Conservation (phyloP, 2,329 filamentous ascomycete genomes). For the Colletotrichum tropicicola region DNA sequence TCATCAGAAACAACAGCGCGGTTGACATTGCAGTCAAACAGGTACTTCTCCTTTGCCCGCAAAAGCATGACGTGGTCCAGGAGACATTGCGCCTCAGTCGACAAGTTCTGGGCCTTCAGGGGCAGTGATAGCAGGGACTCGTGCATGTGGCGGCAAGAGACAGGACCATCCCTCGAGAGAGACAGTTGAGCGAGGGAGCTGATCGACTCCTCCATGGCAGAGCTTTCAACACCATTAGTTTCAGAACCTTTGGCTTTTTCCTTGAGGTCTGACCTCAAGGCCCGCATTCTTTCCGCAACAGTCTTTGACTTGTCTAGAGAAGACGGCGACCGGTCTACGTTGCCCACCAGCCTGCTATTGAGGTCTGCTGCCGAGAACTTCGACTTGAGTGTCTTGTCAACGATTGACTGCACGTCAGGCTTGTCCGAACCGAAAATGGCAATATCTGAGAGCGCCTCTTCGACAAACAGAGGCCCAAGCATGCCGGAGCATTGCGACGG, state of each 20-base stretch:
- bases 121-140: constrained; percentile 61
- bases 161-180: constrained; percentile 44
- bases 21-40: constrained; percentile 73
- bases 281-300: constrained; percentile 58
- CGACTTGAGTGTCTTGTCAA: constrained; percentile 26
- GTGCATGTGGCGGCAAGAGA: constrained; percentile 65
- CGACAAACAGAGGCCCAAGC: constrained; percentile 62
- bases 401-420: constrained; percentile 49
- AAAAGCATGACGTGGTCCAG: constrained; percentile 67
- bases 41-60: constrained; percentile 68
- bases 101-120: constrained; percentile 54
- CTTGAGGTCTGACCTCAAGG: constrained; percentile 45
- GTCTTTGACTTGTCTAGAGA: constrained; percentile 51
- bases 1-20: constrained; percentile 74
- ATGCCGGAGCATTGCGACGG: constrained; percentile 60
- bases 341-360: constrained; percentile 4
- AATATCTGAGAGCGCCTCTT: constrained; percentile 61
- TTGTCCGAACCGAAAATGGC: constrained; percentile 66
- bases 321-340: constrained; percentile 39
- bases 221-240: constrained; percentile 33
- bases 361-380: constrained; percentile 20
- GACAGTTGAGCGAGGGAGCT: constrained; percentile 46
- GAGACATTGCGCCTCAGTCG: constrained; percentile 59
- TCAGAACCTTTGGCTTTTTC: constrained; percentile 28
- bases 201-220: constrained; percentile 36